These are phyloP conservation scores for Microbotryum violaceum DNA, from an alignment of 1,284 basidiomycete species.

Conservation along the genomic window DNA sequence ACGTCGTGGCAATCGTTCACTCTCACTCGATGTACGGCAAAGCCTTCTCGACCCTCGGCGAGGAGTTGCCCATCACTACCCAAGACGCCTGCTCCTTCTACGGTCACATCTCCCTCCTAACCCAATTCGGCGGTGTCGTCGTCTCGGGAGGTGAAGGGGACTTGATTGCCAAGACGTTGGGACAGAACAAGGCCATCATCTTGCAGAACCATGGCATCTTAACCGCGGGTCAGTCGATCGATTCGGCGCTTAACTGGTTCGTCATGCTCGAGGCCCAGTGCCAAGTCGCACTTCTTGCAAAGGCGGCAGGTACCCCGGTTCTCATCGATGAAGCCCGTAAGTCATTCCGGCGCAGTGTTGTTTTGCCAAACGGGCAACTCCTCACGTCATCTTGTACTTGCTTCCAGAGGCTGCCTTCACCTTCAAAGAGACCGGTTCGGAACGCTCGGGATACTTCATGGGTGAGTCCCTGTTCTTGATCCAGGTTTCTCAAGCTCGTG, in stretches of 20 bases:
- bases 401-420: conserved; percentile 15
- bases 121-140: conserved; percentile 52
- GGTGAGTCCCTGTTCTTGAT: not conserved
- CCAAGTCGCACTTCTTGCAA: conserved; percentile 50
- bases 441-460: conserved; percentile 13
- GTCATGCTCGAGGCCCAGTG: conserved; percentile 46
- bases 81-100: conserved; percentile 36
- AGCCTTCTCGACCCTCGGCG: conserved; percentile 55
- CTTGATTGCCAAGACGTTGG: conserved; percentile 50
- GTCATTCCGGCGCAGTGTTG: too few species aligned
- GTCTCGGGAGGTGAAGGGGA: conserved; percentile 53
- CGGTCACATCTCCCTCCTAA: conserved; percentile 35
- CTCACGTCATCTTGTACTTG: too few species aligned
- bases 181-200: conserved; percentile 42
- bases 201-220: conserved; percentile 52
- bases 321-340: conserved; percentile 14
- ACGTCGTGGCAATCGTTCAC: conserved; percentile 58
- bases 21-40: conserved; percentile 58
- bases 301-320: conserved; percentile 41
- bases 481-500: not conserved
- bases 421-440: conserved; percentile 7
- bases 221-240: conserved; percentile 46
- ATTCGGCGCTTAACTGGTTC: conserved; percentile 44
- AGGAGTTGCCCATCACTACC: conserved; percentile 41
- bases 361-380: too few species aligned